phyloP scores from a whole-genome alignment of 1,284 basidiomycete species.

The Prillingera fragicola region DNA sequence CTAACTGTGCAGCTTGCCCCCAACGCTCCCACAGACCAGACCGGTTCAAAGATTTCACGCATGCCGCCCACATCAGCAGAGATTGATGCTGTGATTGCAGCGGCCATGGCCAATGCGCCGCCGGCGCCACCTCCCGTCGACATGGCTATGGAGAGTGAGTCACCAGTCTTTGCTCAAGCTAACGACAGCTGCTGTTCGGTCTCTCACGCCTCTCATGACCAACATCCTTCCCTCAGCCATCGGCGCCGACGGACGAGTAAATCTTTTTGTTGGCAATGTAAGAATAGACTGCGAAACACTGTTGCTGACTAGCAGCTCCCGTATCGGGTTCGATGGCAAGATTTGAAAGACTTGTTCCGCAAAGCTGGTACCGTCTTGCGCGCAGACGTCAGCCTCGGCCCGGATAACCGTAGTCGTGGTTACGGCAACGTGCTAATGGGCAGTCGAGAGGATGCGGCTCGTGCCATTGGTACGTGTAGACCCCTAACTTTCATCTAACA shows the following conservation, averaged over 20 bases:
- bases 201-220: slow-evolving; percentile 44
- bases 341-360: slow-evolving; percentile 94
- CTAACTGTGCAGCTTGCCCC: too few species aligned
- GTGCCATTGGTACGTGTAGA: slow-evolving; percentile 58
- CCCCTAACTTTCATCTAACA: neutral
- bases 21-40: too few species aligned
- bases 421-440: slow-evolving; percentile 91
- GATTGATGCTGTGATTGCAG: slow-evolving; percentile 46
- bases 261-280: slow-evolving; percentile 84
- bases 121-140: slow-evolving; percentile 29
- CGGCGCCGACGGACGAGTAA: slow-evolving; percentile 70
- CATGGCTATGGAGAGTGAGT: slow-evolving; percentile 25
- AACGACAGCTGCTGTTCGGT: slow-evolving; percentile 24
- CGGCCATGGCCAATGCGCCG: slow-evolving; percentile 45
- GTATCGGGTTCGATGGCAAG: slow-evolving; percentile 91
- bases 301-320: slow-evolving; percentile 58
- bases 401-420: slow-evolving; percentile 84
- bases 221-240: slow-evolving; percentile 46
- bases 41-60: too few species aligned
- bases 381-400: slow-evolving; percentile 86
- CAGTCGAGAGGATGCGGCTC: slow-evolving; percentile 81
- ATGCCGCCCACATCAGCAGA: slow-evolving; percentile 41
- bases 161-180: neutral
- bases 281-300: slow-evolving; percentile 34
- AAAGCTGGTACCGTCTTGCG: slow-evolving; percentile 90